Evolutionary conservation across 768 basidiomycete species (phyloP).

Genomic region (Leccinum fibrillosum): DNA sequence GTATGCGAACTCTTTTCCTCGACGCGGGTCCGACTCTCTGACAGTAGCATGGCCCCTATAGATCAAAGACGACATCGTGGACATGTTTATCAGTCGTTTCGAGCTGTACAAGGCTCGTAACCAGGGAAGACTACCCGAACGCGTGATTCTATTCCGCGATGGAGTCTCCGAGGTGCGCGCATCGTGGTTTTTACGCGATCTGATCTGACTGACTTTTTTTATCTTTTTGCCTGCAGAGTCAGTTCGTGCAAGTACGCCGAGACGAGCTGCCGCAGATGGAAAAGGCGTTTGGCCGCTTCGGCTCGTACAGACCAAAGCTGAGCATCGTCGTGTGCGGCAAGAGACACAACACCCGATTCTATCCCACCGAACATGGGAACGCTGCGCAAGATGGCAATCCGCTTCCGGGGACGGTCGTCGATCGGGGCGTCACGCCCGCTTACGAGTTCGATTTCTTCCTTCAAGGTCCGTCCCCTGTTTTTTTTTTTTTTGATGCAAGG

Average conservation of each 20-base stretch:
- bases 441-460: slow-evolving; percentile 57
- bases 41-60: background rate
- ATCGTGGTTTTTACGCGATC: background rate
- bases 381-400: slow-evolving; percentile 49
- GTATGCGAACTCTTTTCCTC: slow-evolving; percentile 25
- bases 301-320: slow-evolving; percentile 42
- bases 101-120: slow-evolving; percentile 35
- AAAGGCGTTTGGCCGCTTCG: slow-evolving; percentile 40
- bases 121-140: slow-evolving; percentile 35
- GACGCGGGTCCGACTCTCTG: background rate
- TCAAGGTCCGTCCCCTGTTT: slow-evolving; percentile 33
- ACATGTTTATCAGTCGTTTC: slow-evolving; percentile 49
- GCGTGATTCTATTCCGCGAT: slow-evolving; percentile 55
- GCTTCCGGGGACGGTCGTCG: slow-evolving; percentile 53
- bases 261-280: slow-evolving; percentile 42
- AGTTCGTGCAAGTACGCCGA: slow-evolving; percentile 42
- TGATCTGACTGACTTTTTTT: background rate
- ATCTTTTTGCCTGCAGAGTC: slow-evolving; percentile 33
- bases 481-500: background rate
- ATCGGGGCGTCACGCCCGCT: slow-evolving; percentile 50
- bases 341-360: slow-evolving; percentile 56
- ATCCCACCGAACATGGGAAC: slow-evolving; percentile 37
- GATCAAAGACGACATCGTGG: slow-evolving; percentile 34
- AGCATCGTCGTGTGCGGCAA: slow-evolving; percentile 57
- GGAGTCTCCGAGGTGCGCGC: slow-evolving; percentile 71